These are phyloP conservation scores for Capronia americana DNA, from an alignment of 2,329 filamentous ascomycete species.

Conservation along the genomic window DNA sequence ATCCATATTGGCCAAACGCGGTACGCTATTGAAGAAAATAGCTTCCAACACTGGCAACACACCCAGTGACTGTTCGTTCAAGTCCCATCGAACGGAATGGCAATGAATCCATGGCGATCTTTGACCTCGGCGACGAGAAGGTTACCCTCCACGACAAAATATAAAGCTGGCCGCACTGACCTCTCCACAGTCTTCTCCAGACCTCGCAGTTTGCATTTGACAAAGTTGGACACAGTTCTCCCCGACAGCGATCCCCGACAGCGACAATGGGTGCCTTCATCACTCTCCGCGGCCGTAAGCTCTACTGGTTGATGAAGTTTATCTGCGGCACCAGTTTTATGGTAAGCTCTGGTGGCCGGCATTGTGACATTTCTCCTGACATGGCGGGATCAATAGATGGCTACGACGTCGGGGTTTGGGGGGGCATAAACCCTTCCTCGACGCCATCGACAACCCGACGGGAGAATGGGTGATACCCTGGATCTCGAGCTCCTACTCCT, in stretches of 20 bases:
- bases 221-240: background rate
- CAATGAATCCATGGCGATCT: background rate
- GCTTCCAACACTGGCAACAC: background rate
- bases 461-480: conserved; percentile 39
- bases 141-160: background rate
- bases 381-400: conserved; percentile 40
- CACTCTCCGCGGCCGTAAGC: conserved; percentile 23
- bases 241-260: background rate
- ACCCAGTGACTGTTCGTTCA: background rate
- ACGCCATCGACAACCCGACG: conserved; percentile 40
- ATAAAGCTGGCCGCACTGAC: background rate
- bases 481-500: conserved; percentile 41
- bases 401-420: conserved; percentile 47
- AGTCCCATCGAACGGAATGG: background rate
- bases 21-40: background rate
- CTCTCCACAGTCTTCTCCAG: background rate
- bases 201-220: background rate
- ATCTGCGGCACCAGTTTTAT: conserved; percentile 44
- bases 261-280: conserved; percentile 16
- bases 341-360: background rate
- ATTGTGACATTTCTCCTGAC: background rate
- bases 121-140: background rate
- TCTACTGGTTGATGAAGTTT: conserved; percentile 34
- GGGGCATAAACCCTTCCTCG: conserved; percentile 44
- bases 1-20: background rate